phyloP scores from a whole-genome alignment of 768 basidiomycete species.

The Psilocybe sp. region DNA sequence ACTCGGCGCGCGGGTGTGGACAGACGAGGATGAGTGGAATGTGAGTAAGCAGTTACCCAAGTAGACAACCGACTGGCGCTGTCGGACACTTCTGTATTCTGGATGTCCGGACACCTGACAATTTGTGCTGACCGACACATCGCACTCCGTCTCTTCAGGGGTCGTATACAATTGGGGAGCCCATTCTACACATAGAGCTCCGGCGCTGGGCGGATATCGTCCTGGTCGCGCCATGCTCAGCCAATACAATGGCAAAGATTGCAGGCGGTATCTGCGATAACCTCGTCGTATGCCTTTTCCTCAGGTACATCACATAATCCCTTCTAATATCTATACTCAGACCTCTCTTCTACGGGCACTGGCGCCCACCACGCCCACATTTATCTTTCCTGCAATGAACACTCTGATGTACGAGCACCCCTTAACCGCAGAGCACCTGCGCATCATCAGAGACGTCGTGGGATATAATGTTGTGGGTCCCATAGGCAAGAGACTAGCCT shows the following conservation, averaged over 20 bases:
- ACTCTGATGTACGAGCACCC: conserved; percentile 97
- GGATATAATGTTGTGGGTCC: conserved; percentile 84
- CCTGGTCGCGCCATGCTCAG: conserved; percentile 92
- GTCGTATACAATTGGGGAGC: conserved; percentile 77
- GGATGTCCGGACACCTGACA: too few relatives aligned
- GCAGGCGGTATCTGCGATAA: conserved; percentile 89
- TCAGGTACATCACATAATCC: background rate
- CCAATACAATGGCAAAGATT: conserved; percentile 95
- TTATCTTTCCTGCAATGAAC: conserved; percentile 97
- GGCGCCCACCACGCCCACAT: conserved; percentile 80
- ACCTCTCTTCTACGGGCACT: conserved; percentile 84
- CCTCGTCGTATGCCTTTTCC: conserved; percentile 54
- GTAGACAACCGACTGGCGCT: background rate
- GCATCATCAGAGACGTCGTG: conserved; percentile 69
- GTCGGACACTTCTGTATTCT: too few relatives aligned
- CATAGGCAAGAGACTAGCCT: conserved; percentile 84
- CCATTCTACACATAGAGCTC: conserved; percentile 95
- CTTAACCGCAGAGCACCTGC: conserved; percentile 81
- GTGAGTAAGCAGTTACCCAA: conserved; percentile 47
- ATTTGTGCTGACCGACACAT: background rate
- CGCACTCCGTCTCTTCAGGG: conserved; percentile 40
- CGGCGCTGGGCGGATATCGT: conserved; percentile 94
- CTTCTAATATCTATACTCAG: conserved; percentile 27
- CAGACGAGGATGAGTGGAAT: conserved; percentile 89
- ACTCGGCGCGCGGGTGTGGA: conserved; percentile 72